These are phyloP conservation scores for Eucalyptus polyanthemos DNA, from an alignment of 345 rosid genomes.

Conservation along the genomic window DNA sequence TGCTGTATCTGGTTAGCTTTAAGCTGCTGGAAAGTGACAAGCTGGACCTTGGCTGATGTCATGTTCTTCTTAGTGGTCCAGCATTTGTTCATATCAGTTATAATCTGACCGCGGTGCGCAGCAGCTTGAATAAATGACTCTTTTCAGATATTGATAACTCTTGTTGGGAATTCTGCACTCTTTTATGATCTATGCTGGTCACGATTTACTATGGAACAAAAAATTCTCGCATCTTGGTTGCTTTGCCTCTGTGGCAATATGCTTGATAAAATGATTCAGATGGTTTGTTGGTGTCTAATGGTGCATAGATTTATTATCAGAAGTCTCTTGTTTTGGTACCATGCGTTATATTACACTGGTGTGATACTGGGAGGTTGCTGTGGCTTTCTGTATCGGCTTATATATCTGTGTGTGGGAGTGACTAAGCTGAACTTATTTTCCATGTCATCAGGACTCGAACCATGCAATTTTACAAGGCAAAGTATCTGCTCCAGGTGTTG, in stretches of 20 bases:
- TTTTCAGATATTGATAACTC: neutral
- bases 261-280: neutral
- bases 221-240: neutral
- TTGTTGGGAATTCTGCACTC: neutral
- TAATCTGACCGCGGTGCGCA: neutral
- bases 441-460: slow-evolving; percentile 10
- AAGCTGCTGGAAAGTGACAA: neutral
- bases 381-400: neutral
- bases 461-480: slow-evolving; percentile 18
- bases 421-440: neutral
- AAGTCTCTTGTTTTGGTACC: neutral
- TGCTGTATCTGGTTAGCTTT: neutral
- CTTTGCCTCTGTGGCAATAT: neutral
- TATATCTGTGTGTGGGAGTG: neutral
- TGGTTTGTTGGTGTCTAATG: neutral
- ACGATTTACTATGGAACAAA: neutral
- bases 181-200: neutral
- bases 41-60: neutral
- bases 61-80: neutral
- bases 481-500: slow-evolving; percentile 11
- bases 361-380: neutral
- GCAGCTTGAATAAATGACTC: neutral
- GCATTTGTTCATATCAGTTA: neutral
- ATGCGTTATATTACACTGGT: neutral
- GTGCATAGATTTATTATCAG: neutral